Percentiles rank a stretch among this genome's conserved stretches.
phyloP scores from a whole-genome alignment of 768 basidiomycete species.

The Auricularia sp. region DNA sequence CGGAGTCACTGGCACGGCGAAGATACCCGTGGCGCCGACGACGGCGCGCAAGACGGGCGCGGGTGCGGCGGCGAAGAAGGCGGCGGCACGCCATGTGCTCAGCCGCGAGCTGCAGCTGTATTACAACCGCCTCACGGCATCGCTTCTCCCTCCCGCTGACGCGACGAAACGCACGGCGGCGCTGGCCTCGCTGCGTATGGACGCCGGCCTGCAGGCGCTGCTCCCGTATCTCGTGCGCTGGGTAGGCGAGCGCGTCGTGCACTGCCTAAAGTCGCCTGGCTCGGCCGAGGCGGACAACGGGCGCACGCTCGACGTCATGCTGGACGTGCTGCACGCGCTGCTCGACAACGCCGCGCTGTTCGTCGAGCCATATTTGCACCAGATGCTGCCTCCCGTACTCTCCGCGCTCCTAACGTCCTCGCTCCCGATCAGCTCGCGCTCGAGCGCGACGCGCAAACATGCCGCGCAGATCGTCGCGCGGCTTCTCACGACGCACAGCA shows the following conservation, averaged over 20 bases:
- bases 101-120: conserved; percentile 92
- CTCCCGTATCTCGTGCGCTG: conserved; percentile 91
- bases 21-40: neutral
- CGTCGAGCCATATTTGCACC: conserved; percentile 97
- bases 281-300: conserved; percentile 55
- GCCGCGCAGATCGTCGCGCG: conserved; percentile 80
- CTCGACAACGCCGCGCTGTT: conserved; percentile 83
- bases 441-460: conserved; percentile 63
- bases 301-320: conserved; percentile 62
- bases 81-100: conserved; percentile 83
- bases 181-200: conserved; percentile 76
- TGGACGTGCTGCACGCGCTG: conserved; percentile 79
- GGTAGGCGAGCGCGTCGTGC: conserved; percentile 82
- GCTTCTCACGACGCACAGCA: conserved; percentile 69
- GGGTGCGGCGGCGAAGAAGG: conserved; percentile 39
- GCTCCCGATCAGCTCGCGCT: conserved; percentile 54
- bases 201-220: conserved; percentile 85
- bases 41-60: conserved; percentile 15
- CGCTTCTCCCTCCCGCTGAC: conserved; percentile 67
- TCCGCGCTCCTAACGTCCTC: conserved; percentile 84
- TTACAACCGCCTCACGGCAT: conserved; percentile 81
- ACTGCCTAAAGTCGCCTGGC: conserved; percentile 40
- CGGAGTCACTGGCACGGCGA: neutral
- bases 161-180: conserved; percentile 75
- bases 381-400: conserved; percentile 87